Base-by-base conservation (phyloP, 2,329 filamentous ascomycete species). In the Colletotrichum australisinense region DNA sequence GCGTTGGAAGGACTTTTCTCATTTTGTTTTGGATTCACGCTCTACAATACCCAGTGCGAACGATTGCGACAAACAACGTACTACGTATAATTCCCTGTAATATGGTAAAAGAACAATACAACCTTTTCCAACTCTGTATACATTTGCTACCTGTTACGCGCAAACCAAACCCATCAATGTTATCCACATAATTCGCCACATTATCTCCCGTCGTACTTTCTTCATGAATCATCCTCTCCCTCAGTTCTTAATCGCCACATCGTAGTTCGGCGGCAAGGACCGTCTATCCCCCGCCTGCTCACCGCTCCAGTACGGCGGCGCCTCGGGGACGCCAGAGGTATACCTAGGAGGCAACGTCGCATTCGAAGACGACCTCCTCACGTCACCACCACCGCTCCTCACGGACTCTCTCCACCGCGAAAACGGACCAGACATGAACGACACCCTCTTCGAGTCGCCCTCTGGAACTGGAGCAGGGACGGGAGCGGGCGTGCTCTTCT, bases 251-350 rank as follows among this genome's bases (percentile, higher is more conserved):
- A 35, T 70, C 4, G 60, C 66, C 7, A 26, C 67, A 19, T 65
- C 56, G n/a, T 73, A 73, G 12, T 62, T 53, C 5, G 70, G 70
- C 3, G 70, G 70, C 11, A 73, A 32, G 5, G 60, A 69, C 42
- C 64, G 59, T 0, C 70, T 59, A 53, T 38, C 32, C 16, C 7
- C 55, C 4, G 35, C 19, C 53, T 69, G 63, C 19, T 58, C 58
- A 35, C 24, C 19, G 9, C 28, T n/a, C 42, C 32, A 32, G 16
- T 26, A 26, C 3, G n/a, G 26, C 6, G 28, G 26, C 6, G 28
- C 26, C 30, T 52, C 70, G 9, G 55, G 11, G 19, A 69, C 59
- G 11, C 66, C 70, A 46, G 55, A 49, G n/a, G 55, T 46, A 32
- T 73, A 73, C 4, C 12, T 38, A 19, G 70, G 70, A 16, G 67